phyloP scores from a whole-genome alignment of 2,329 filamentous ascomycete genomes.

The Botrytis hyacinthi region DNA sequence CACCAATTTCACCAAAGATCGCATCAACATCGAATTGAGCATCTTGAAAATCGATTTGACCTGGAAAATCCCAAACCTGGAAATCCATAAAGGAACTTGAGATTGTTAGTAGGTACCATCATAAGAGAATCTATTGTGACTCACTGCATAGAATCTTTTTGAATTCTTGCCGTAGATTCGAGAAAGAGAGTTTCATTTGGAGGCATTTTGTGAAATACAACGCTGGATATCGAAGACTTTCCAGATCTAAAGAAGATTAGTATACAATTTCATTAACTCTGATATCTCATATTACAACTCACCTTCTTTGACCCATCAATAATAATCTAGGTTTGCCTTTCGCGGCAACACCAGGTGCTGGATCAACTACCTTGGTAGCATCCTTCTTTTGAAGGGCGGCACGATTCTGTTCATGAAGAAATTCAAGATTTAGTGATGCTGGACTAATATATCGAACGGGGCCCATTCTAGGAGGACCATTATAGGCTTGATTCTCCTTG shows the following conservation, averaged over 20 bases:
- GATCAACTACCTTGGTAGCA: slow-evolving; percentile 47
- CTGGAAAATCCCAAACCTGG: slow-evolving; percentile 96
- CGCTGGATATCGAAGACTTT: slow-evolving; percentile 96
- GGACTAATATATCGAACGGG: slow-evolving; percentile 49
- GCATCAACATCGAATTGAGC: slow-evolving; percentile 86
- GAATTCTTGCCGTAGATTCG: slow-evolving; percentile 89
- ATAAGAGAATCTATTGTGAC: slow-evolving; percentile 39
- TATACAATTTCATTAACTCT: background rate
- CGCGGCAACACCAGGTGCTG: slow-evolving; percentile 46
- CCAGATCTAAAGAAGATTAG: slow-evolving; percentile 66
- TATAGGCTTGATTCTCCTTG: slow-evolving; percentile 34
- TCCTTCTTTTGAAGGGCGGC: slow-evolving; percentile 49
- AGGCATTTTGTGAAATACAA: slow-evolving; percentile 98
- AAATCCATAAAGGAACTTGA: slow-evolving; percentile 96
- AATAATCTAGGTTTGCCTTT: slow-evolving; percentile 78
- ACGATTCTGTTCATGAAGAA: slow-evolving; percentile 60
- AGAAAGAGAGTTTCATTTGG: slow-evolving; percentile 94
- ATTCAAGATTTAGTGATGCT: slow-evolving; percentile 62
- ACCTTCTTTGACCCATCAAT: slow-evolving; percentile 95
- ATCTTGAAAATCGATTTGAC: slow-evolving; percentile 90
- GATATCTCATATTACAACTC: slow-evolving; percentile 34
- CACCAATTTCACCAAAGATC: slow-evolving; percentile 91
- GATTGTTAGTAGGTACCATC: slow-evolving; percentile 19
- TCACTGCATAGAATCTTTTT: slow-evolving; percentile 93
- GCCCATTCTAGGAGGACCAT: slow-evolving; percentile 38